These are phyloP conservation scores for Backusella macrospora DNA, from an alignment of 192 early-diverging fungal species.

Conservation along the genomic window DNA sequence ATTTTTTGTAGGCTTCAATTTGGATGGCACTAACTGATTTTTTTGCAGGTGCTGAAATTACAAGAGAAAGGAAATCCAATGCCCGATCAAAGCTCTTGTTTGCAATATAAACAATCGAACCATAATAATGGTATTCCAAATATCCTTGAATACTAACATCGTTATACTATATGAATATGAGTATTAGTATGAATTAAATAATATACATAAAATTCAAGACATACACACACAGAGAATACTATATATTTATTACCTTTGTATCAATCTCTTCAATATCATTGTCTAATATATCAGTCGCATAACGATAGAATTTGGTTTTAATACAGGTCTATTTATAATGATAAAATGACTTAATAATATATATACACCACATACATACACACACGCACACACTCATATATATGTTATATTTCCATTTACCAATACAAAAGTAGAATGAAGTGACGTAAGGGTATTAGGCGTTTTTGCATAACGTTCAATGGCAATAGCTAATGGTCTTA, in stretches of 20 bases:
- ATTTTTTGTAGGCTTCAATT: slow-evolving; percentile 77
- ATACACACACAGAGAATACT: neutral
- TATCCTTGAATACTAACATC: slow-evolving; percentile 55
- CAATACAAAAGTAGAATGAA: slow-evolving; percentile 47
- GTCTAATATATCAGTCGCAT: slow-evolving; percentile 51
- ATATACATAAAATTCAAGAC: neutral
- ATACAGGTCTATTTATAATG: slow-evolving; percentile 43
- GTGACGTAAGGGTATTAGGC: slow-evolving; percentile 45
- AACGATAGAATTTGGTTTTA: slow-evolving; percentile 51
- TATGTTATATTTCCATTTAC: slow-evolving; percentile 1
- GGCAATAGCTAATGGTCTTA: slow-evolving; percentile 38
- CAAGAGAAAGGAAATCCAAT: slow-evolving; percentile 60
- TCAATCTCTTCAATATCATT: slow-evolving; percentile 56
- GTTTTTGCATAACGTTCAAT: slow-evolving; percentile 44
- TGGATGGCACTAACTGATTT: slow-evolving; percentile 66
- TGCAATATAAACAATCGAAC: slow-evolving; percentile 69
- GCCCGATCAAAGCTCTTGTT: slow-evolving; percentile 68
- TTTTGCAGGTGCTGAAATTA: slow-evolving; percentile 66
- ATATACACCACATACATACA: neutral
- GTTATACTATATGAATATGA: slow-evolving; percentile 13
- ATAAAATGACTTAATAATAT: neutral
- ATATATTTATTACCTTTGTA: slow-evolving; percentile 30
- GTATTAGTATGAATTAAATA: neutral
- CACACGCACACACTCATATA: neutral
- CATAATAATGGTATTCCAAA: slow-evolving; percentile 81